Percentiles rank a stretch among this genome's conserved stretches.
phyloP scores from a whole-genome alignment of 495 filamentous ascomycete genomes.

The Letharia columbiana region DNA sequence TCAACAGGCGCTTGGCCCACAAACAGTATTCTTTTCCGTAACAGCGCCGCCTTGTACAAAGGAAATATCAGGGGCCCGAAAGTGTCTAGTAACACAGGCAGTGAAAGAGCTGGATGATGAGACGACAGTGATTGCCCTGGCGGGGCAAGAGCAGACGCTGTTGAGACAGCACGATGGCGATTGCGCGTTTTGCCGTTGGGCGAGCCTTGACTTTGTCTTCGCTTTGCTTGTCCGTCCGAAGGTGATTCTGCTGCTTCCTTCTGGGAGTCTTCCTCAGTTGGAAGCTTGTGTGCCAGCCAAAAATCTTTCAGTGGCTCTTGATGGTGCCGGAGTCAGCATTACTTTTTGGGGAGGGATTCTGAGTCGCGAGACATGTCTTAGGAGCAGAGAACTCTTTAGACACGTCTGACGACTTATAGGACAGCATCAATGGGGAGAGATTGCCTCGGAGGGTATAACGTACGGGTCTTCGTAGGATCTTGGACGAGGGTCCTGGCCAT shows the following conservation, averaged over 20 bases:
- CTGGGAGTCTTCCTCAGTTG: slow-evolving; percentile 35
- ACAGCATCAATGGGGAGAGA: too few species aligned
- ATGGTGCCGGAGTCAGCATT: too few species aligned
- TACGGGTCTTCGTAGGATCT: slow-evolving; percentile 44
- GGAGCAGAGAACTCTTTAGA: too few species aligned
- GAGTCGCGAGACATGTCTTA: too few species aligned
- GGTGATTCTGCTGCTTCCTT: slow-evolving; percentile 20
- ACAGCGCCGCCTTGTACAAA: slow-evolving; percentile 76
- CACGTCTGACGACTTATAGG: too few species aligned
- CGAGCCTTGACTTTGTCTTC: slow-evolving; percentile 14
- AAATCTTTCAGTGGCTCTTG: slow-evolving; percentile 58
- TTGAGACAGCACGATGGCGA: slow-evolving; percentile 46
- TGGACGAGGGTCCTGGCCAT: slow-evolving; percentile 40
- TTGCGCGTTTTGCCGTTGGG: slow-evolving; percentile 42
- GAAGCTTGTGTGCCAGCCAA: slow-evolving; percentile 61
- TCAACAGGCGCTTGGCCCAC: slow-evolving; percentile 78
- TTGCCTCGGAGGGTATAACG: too few species aligned
- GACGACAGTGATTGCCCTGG: slow-evolving; percentile 63
- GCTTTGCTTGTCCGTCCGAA: slow-evolving; percentile 10
- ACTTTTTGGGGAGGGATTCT: too few species aligned
- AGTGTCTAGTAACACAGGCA: slow-evolving; percentile 63
- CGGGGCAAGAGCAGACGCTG: slow-evolving; percentile 52
- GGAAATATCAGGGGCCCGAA: slow-evolving; percentile 91
- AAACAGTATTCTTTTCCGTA: slow-evolving; percentile 82
- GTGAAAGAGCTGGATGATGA: slow-evolving; percentile 77